Base-by-base conservation (phyloP, 1,284 basidiomycete genomes). In the Ceratobasidium sp. region DNA sequence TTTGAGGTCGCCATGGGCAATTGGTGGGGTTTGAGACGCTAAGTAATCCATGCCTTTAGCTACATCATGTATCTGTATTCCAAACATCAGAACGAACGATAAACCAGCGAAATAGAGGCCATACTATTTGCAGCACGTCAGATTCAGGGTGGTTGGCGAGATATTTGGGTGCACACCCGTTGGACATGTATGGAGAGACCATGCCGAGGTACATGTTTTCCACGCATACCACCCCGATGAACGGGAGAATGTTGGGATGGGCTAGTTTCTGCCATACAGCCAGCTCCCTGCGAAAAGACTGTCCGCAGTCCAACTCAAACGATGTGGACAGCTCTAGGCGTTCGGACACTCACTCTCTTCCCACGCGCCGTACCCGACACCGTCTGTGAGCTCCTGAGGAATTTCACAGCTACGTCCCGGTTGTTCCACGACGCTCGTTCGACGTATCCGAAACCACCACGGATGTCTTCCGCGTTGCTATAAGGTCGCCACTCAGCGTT, bases 401-500 rank as follows among this genome's bases (percentile, higher is more conserved):
- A 71, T 45, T 71, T 71, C 1, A 71, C 67, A 11, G 67, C 67
- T 44, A 71, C 67, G 15, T 71, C 24, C 31, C 60, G 67, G 14
- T 71, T 71, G 47, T 71, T 71, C 67, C 67, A 71, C n/a, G 67
- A 71, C 15, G 67, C 67, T 45, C 47, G 36, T 24, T 71, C 67
- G 3, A 71, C 67, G 31, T 71, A 71, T 5, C 67, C 67, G 19
- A 71, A 71, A 27, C 67, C 67, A 17, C 67, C 67, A 17, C 67
- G 67, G 17, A 71, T 19, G 19, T 56, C 54, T 0, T 60, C 67
- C n/a, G 22, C 56, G 27, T 71, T 31, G 47, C 47, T 65, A 65
- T 51, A 15, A 11, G 67, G 67, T 45, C 60, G 54, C 67, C 67
- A 71, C 8, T 59, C 67, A 14, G 67, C 67, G 27, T 71, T 56